phyloP scores from a whole-genome alignment of 2,329 filamentous ascomycete species.

The Drechslera avenae region DNA sequence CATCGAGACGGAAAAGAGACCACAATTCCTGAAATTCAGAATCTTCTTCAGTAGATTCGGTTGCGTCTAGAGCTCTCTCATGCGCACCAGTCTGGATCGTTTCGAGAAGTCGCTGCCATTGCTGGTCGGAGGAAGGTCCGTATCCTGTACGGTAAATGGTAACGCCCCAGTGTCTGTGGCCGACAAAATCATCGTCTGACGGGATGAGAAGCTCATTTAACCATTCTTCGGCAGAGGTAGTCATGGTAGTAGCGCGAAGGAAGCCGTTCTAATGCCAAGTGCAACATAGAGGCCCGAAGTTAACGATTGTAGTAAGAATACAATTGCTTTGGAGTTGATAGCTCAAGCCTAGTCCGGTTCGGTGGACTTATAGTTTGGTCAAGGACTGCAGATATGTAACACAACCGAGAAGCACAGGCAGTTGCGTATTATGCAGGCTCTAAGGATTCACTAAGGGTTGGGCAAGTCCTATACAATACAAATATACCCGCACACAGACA shows the following conservation, averaged over 20 bases:
- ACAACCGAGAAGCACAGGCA: too few species aligned
- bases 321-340: background rate
- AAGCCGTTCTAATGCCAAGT: background rate
- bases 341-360: background rate
- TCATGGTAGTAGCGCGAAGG: background rate
- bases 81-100: constrained; percentile 10
- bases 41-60: constrained; percentile 5
- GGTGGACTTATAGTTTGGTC: too few species aligned
- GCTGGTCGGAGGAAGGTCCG: constrained; percentile 16
- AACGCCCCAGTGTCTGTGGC: constrained; percentile 18
- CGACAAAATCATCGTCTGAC: background rate
- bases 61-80: background rate
- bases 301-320: background rate
- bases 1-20: constrained; percentile 21
- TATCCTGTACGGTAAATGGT: constrained; percentile 24
- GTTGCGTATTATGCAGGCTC: too few species aligned
- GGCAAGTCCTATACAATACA: too few species aligned
- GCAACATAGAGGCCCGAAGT: background rate
- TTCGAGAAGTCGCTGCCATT: constrained; percentile 20
- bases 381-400: too few species aligned
- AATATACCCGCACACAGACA: too few species aligned
- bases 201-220: background rate
- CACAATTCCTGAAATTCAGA: constrained; percentile 10
- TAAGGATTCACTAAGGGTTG: too few species aligned
- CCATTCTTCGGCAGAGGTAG: background rate